Evolutionary conservation across 495 filamentous ascomycete genomes (phyloP).

Genomic region (Tuber melanosporum): DNA sequence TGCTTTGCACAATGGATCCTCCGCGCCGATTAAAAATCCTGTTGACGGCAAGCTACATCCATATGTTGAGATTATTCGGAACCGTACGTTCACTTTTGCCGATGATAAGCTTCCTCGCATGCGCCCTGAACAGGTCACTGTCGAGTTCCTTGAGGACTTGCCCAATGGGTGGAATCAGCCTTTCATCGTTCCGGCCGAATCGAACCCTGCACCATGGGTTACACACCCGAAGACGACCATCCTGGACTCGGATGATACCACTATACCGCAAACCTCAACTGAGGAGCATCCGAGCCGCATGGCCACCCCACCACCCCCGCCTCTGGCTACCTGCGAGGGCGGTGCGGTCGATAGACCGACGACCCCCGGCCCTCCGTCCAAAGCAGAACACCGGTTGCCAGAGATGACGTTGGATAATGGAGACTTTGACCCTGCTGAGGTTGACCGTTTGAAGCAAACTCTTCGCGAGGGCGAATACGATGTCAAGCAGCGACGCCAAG

Average conservation of each 20-base stretch:
- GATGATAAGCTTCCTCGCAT: conserved; percentile 62
- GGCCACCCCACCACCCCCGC: conserved; percentile 10
- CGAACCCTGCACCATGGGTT: conserved; percentile 54
- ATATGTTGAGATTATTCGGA: conserved; percentile 64
- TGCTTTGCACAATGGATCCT: conserved; percentile 59
- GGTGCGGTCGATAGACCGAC: background rate
- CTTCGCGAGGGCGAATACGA: conserved; percentile 28
- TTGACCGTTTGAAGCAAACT: conserved; percentile 18
- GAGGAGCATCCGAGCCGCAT: background rate
- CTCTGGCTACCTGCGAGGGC: background rate
- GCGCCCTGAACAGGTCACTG: conserved; percentile 60
- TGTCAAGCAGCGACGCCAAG: conserved; percentile 52
- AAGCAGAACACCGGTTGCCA: background rate
- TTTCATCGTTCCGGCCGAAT: conserved; percentile 60
- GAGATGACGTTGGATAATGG: conserved; percentile 29
- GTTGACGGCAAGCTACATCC: conserved; percentile 65
- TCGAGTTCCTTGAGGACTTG: conserved; percentile 58
- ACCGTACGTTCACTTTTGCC: conserved; percentile 58
- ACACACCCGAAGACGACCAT: background rate
- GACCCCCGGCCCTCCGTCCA: background rate
- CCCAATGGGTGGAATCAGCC: conserved; percentile 64
- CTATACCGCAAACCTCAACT: background rate
- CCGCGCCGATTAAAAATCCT: conserved; percentile 58
- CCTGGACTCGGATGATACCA: background rate
- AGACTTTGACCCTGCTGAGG: conserved; percentile 33